phyloP scores from a whole-genome alignment of 306 rosid species.

The Cucurbita maxima region DNA sequence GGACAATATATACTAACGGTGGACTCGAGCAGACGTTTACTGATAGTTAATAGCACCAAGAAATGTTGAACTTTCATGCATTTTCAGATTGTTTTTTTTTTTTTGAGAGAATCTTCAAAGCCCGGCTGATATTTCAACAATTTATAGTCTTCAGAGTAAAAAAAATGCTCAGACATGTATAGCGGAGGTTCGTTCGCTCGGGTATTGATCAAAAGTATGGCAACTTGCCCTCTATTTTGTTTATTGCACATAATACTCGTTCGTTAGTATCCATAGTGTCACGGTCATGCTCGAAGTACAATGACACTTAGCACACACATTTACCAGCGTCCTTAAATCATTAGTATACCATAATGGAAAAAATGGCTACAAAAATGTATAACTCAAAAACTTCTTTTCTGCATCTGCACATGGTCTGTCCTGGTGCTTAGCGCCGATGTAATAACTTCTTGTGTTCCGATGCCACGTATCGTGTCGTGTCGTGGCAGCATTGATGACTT shows the following conservation, averaged over 20 bases:
- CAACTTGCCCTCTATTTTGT: neutral
- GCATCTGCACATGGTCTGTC: neutral
- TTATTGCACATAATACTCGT: neutral
- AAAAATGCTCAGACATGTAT: neutral
- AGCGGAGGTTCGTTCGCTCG: neutral
- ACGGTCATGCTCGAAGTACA: too few species aligned
- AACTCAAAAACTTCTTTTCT: neutral
- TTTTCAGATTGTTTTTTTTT: neutral
- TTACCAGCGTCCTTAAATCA: neutral
- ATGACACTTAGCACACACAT: neutral
- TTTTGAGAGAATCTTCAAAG: neutral
- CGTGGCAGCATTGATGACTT: slow-evolving; percentile 6
- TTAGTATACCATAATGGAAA: slow-evolving; percentile 9
- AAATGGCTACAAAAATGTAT: neutral
- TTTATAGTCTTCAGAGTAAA: neutral
- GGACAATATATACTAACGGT: too few species aligned
- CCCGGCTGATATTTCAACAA: neutral
- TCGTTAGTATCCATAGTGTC: neutral
- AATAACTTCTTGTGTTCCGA: neutral
- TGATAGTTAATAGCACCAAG: too few species aligned
- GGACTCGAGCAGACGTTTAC: too few species aligned
- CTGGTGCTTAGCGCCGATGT: neutral
- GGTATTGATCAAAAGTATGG: neutral
- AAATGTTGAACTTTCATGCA: neutral
- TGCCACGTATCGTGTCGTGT: neutral